Percentiles rank a stretch among this genome's conserved stretches.
These are phyloP conservation scores for Suillus discolor DNA, from an alignment of 768 basidiomycete genomes.

Conservation along the genomic window DNA sequence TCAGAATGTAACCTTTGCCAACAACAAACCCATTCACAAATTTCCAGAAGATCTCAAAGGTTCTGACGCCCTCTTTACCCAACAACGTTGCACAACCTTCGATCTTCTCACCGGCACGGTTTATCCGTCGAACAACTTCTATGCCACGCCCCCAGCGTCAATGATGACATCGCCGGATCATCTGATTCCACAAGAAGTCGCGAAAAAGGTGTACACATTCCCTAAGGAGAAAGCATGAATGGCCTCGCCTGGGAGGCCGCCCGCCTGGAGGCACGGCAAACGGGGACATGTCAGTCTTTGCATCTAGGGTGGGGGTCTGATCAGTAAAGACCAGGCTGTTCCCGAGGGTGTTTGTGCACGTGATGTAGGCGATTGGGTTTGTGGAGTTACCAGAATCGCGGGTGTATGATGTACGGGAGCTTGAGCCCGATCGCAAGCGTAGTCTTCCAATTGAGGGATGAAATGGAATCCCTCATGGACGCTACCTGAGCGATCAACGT, in stretches of 20 bases:
- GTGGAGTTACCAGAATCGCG: conserved; percentile 19
- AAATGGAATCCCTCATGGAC: conserved; percentile 48
- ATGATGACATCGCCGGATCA: conserved; percentile 55
- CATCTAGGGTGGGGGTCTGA: conserved; percentile 41
- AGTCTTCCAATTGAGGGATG: conserved; percentile 73
- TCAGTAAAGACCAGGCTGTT: conserved; percentile 64
- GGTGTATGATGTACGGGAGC: conserved; percentile 67
- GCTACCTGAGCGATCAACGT: conserved; percentile 49
- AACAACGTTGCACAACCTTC: conserved; percentile 65
- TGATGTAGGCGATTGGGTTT: conserved; percentile 71
- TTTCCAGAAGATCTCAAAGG: conserved; percentile 45
- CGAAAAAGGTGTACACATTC: conserved; percentile 66
- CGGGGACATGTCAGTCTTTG: conserved; percentile 10
- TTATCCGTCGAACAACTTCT: conserved; percentile 67
- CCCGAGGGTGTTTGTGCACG: conserved; percentile 82
- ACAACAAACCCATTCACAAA: background rate
- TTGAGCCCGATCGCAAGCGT: conserved; percentile 74
- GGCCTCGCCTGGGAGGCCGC: conserved; percentile 77
- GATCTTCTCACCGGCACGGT: conserved; percentile 67
- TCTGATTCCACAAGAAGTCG: conserved; percentile 47
- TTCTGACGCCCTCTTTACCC: conserved; percentile 54
- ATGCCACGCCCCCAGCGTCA: conserved; percentile 83
- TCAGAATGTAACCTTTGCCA: background rate
- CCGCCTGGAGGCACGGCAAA: conserved; percentile 71
- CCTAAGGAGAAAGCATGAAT: conserved; percentile 79